Percentiles rank a stretch among this genome's conserved stretches.
These are phyloP conservation scores for Heterobasidion irregulare DNA, from an alignment of 1,284 basidiomycete genomes.

Conservation along the genomic window DNA sequence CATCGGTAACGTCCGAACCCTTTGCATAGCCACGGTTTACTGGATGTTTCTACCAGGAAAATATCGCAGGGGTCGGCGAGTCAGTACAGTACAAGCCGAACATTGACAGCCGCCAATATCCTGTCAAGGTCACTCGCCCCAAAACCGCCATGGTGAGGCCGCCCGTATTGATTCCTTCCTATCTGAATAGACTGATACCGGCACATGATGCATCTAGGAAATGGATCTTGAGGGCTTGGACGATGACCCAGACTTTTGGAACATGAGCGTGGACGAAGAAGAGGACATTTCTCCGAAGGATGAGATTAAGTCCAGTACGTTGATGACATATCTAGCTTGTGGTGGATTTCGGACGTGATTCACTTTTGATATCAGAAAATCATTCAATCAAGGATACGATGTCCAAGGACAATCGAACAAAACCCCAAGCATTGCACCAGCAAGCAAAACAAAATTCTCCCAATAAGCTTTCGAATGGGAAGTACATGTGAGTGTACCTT, in stretches of 20 bases:
- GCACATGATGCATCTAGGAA: slow-evolving; percentile 31
- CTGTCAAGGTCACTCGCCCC: slow-evolving; percentile 64
- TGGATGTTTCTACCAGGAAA: slow-evolving; percentile 39
- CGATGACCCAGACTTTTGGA: slow-evolving; percentile 60
- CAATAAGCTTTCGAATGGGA: slow-evolving; percentile 36
- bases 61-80: slow-evolving; percentile 52
- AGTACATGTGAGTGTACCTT: slow-evolving; percentile 37
- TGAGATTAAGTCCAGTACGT: slow-evolving; percentile 20
- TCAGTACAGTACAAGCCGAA: slow-evolving; percentile 47
- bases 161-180: too few species aligned
- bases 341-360: too few species aligned
- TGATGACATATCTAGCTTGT: background rate
- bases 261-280: slow-evolving; percentile 35
- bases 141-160: slow-evolving; percentile 38
- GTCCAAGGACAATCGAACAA: too few species aligned
- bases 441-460: background rate
- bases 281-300: slow-evolving; percentile 19
- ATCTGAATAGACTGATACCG: too few species aligned
- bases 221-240: slow-evolving; percentile 55
- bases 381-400: too few species aligned
- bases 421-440: background rate
- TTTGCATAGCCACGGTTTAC: background rate
- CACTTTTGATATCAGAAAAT: too few species aligned
- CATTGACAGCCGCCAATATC: slow-evolving; percentile 47
- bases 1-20: slow-evolving; percentile 40